Percentiles rank a stretch among this genome's conserved stretches.
Conservation (phyloP, 1,284 basidiomycete genomes). For the Marasmius tenuissimus region DNA sequence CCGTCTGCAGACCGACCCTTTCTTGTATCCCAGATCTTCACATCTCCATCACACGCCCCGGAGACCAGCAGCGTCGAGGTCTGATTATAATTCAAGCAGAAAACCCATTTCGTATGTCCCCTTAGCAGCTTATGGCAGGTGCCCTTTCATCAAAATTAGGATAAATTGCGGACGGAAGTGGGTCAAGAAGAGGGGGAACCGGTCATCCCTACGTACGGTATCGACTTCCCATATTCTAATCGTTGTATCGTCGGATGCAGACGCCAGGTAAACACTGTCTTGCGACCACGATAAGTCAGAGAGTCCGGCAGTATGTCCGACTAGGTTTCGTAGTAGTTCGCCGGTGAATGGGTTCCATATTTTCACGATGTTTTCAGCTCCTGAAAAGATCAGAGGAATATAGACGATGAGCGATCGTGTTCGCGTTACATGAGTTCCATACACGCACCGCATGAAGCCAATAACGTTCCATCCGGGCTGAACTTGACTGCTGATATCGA, state of each 20-base stretch:
- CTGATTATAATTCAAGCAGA: conserved; percentile 90
- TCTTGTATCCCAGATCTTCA: conserved; percentile 89
- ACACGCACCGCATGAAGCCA: conserved; percentile 76
- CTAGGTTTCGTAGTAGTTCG: conserved; percentile 70
- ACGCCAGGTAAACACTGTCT: conserved; percentile 80
- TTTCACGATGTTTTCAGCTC: conserved; percentile 74
- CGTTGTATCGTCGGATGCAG: conserved; percentile 87
- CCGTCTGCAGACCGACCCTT: conserved; percentile 48
- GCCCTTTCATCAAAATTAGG: conserved; percentile 44
- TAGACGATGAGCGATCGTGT: too few relatives aligned
- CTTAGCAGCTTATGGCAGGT: conserved; percentile 64
- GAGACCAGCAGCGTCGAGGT: conserved; percentile 88
- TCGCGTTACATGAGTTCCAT: conserved; percentile 4
- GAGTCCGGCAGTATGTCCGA: conserved; percentile 77
- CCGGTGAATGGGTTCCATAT: conserved; percentile 82
- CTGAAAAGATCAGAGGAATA: conserved; percentile 34
- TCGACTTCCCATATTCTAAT: conserved; percentile 87
- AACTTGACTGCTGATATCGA: conserved; percentile 84
- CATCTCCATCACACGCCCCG: conserved; percentile 90
- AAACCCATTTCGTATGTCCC: conserved; percentile 88
- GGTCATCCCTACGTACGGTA: conserved; percentile 46
- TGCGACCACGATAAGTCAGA: conserved; percentile 89
- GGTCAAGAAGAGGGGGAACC: not conserved
- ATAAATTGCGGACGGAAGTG: conserved; percentile 8
- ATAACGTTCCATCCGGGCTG: conserved; percentile 75